Base-by-base conservation (phyloP, 306 rosid genomes). In the Begonia fuchsioides region DNA sequence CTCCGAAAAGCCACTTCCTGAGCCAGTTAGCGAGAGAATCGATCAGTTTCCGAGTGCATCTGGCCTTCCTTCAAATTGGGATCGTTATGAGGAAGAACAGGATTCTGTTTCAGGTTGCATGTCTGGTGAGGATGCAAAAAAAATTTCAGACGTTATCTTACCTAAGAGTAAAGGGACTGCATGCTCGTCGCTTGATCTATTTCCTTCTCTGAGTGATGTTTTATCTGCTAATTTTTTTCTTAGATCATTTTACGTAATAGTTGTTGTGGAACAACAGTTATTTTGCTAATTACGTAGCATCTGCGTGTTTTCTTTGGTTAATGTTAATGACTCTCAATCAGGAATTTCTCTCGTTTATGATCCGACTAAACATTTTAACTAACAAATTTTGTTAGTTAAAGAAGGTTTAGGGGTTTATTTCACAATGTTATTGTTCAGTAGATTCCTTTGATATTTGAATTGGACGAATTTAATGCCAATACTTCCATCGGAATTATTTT, bases 151-250 rank as follows among this genome's bases (percentile, higher is more conserved):
- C 50, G 62, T 66, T 50, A 59, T 66, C 43, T 59, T 76, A 43
- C 86, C 86, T 0, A 87, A 68, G 61, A 77, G 83, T 56, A 72
- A 83, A 68, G 96, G 94, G n/a, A n/a, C n/a, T n/a, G n/a, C n/a
- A n/a, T n/a, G n/a, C n/a, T n/a, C 32, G 32, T 63, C 46, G 39
- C 52, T 55, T 39, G 81, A 68, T 45, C 55, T 38, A 9, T 58
- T 61, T 19, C 69, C 81, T 43, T 68, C 81, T 48, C n/a, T 69
- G 45, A 78, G 77, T 59, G 82, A 80, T 57, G 53, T 61, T 60
- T 54, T 80, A 13, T 64, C 81, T 14, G 77, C 92, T 87, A 71
- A 49, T 69, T 54, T 35, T 2, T 17, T 44, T 13, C 49, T 15
- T 43, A 39, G 14, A 46, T 17, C 62, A 14, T 16, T 44, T 12